Evolutionary conservation across 352 stramenopile species (phyloP), one percentile per base, ranked within the genome.

Genomic region (Phytophthora sp.): DNA sequence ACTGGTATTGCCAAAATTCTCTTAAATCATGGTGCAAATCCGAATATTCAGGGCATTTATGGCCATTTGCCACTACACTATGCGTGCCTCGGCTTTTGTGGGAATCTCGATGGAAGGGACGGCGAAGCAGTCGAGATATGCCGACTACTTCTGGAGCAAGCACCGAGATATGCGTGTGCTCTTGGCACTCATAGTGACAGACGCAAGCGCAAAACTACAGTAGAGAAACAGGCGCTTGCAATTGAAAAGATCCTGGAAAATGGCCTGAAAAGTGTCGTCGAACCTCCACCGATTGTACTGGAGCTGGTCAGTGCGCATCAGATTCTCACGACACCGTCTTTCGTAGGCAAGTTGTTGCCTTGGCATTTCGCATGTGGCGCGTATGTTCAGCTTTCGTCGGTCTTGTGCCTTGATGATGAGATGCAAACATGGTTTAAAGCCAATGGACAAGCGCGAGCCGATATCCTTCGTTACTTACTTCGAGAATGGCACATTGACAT

Each of bases 41-140:
- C 82, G 6, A 93, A 90, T 23, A 53, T 89, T 7, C 73, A 72
- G 12, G 79, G 89, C 46, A 44, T 53, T 1, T 80, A 79, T 23
- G 86, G 86, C 3, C 81, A 85, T 27, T 45, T 90, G 0, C 74
- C 84, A 2, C 39, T 94, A 18, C 86, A 94, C 52, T 94, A 90
- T 53, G 79, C 80, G 1, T 91, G 80, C 27, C 61, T 90, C 7
- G 84, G 81, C 1, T 80, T 91, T 30, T 90, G 83, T 51, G 60
- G 45, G 18, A 61, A 41, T 24, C 23, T 57, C 0, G 56, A 77
- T 35, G 56, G 63, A 31, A 69, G 58, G 16, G 45, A 68, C 2
- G 50, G 35, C 4, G 35, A 51, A 9, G 71, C 79, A 7, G 24
- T 88, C 2, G 57, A 71, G 9, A 49, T 90, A 5, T 38, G 82